phyloP scores from a whole-genome alignment of 2,329 filamentous ascomycete genomes.

The Fusarium subtropicale region DNA sequence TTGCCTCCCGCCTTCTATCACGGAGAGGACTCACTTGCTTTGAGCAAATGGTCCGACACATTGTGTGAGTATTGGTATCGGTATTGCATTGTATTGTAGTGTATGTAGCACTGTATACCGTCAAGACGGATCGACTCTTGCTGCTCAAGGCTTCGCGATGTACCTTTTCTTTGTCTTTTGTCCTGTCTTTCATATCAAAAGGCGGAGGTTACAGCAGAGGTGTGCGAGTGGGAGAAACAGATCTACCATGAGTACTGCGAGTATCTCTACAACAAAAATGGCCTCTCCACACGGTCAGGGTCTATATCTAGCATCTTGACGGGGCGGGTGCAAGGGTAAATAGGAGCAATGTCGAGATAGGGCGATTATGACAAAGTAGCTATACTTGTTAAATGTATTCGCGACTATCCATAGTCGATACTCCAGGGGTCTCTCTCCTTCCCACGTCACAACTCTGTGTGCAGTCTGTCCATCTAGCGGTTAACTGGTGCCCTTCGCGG shows the following conservation, averaged over 20 bases:
- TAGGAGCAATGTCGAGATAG: slow-evolving; percentile 4
- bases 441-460: slow-evolving; percentile 26
- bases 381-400: slow-evolving; percentile 5
- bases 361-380: slow-evolving; percentile 12
- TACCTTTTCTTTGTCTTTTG: slow-evolving; percentile 13
- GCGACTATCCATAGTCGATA: slow-evolving; percentile 25
- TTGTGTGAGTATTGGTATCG: neutral
- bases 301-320: slow-evolving; percentile 1
- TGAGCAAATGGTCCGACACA: neutral
- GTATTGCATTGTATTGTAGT: neutral
- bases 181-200: slow-evolving; percentile 20
- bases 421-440: slow-evolving; percentile 35
- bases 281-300: slow-evolving; percentile 10
- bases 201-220: slow-evolving; percentile 32
- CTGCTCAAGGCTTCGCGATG: slow-evolving; percentile 2
- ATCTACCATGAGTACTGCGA: slow-evolving; percentile 5
- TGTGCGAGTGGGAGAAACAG: slow-evolving; percentile 25
- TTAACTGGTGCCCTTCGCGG: slow-evolving; percentile 12
- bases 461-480: slow-evolving; percentile 3
- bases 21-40: neutral
- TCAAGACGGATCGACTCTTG: neutral
- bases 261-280: slow-evolving; percentile 21
- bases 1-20: slow-evolving; percentile 28
- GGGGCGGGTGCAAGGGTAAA: slow-evolving; percentile 10
- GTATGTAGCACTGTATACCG: neutral